These are phyloP conservation scores for Entomortierella parvispora DNA, from an alignment of 192 early-diverging fungal species.

Conservation along the genomic window DNA sequence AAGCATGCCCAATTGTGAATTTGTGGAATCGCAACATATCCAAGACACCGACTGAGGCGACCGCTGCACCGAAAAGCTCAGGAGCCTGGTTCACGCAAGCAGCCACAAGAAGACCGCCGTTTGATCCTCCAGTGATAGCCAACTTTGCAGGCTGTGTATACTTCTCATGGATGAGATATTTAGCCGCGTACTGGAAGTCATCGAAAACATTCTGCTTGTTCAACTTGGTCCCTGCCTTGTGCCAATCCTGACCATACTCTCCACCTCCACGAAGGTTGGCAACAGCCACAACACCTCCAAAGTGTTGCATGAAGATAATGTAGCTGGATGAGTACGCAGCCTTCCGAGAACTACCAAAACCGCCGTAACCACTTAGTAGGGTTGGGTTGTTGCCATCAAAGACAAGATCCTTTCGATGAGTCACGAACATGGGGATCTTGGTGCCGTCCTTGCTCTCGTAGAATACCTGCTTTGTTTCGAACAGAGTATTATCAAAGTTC, in stretches of 20 bases:
- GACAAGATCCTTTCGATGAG: conserved; percentile 54
- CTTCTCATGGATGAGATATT: conserved; percentile 63
- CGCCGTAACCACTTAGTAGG: conserved; percentile 76
- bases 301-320: conserved; percentile 60
- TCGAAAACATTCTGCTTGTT: conserved; percentile 81
- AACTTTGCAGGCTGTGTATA: conserved; percentile 66
- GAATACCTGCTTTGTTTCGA: conserved; percentile 71
- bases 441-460: conserved; percentile 72
- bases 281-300: conserved; percentile 65
- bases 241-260: conserved; percentile 64
- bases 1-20: conserved; percentile 80
- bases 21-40: conserved; percentile 83
- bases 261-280: conserved; percentile 77
- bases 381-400: conserved; percentile 66
- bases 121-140: conserved; percentile 74
- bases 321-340: conserved; percentile 47
- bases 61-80: conserved; percentile 72
- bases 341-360: conserved; percentile 62
- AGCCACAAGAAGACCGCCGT: conserved; percentile 76
- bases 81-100: conserved; percentile 81
- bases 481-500: conserved; percentile 54
- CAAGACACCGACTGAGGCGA: conserved; percentile 77
- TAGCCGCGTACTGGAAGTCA: conserved; percentile 78
- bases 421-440: conserved; percentile 73
- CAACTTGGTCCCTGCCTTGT: conserved; percentile 53